Evolutionary conservation across 1,139 yeast genomes (phyloP).

Genomic region (Schwanniomyces etchellsii): DNA sequence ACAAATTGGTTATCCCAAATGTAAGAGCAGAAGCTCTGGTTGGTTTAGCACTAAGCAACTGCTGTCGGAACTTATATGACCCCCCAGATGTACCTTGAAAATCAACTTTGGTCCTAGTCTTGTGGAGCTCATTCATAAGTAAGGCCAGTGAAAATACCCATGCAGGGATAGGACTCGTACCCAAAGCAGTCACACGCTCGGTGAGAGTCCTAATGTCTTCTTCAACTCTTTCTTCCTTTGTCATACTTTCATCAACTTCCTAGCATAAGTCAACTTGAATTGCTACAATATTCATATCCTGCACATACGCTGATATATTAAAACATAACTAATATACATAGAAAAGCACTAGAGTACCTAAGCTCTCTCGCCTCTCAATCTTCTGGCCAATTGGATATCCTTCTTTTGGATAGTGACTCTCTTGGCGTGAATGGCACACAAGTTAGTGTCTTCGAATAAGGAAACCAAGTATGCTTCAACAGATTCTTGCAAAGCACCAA

Average conservation of each 20-base stretch:
- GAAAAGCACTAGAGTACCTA: slow-evolving; percentile 22
- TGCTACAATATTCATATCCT: slow-evolving; percentile 4
- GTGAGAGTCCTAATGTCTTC: not conserved
- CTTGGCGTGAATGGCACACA: slow-evolving; percentile 99
- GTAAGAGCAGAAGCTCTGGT: slow-evolving; percentile 31
- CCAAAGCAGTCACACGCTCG: no score
- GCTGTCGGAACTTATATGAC: slow-evolving; percentile 21
- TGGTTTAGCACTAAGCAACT: slow-evolving; percentile 27
- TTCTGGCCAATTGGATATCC: slow-evolving; percentile 98
- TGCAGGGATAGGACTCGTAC: slow-evolving; percentile 52
- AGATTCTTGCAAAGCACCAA: slow-evolving; percentile 98
- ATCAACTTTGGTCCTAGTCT: slow-evolving; percentile 7
- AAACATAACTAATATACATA: slow-evolving; percentile 9
- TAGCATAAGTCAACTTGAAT: not conserved
- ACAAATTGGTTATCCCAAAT: slow-evolving; percentile 66
- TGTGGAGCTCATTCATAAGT: slow-evolving; percentile 37
- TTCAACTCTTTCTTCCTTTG: not conserved
- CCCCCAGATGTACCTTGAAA: slow-evolving; percentile 23
- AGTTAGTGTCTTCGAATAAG: slow-evolving; percentile 92
- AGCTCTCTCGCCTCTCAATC: slow-evolving; percentile 97
- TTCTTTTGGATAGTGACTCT: slow-evolving; percentile 99
- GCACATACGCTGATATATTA: not conserved
- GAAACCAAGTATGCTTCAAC: slow-evolving; percentile 95
- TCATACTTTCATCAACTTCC: not conserved
- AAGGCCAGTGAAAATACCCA: slow-evolving; percentile 39